phyloP scores from a whole-genome alignment of 208 protist genomes.

The Acanthamoeba healyi region DNA sequence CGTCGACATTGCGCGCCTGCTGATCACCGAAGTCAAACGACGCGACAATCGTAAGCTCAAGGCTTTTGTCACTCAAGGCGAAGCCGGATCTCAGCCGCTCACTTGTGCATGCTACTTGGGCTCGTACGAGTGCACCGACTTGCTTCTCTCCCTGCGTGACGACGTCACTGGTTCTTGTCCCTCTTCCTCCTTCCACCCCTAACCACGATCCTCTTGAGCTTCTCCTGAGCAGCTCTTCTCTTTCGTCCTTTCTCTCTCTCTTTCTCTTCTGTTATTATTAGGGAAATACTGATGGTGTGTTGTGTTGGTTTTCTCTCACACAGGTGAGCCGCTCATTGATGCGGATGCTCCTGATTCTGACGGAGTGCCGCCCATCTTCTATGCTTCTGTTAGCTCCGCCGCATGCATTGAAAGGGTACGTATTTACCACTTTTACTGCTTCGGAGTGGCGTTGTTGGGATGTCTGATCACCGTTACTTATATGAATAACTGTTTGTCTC shows the following conservation, averaged over 20 bases:
- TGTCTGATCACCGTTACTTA: neutral
- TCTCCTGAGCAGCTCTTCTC: neutral
- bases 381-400: neutral
- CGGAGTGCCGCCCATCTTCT: neutral
- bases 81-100: neutral
- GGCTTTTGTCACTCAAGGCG: neutral
- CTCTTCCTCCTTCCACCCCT: neutral
- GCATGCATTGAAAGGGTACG: neutral
- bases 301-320: neutral
- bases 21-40: neutral
- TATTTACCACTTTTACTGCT: too few relatives aligned
- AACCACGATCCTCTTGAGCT: neutral
- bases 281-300: too few relatives aligned
- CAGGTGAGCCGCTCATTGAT: neutral
- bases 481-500: too few relatives aligned
- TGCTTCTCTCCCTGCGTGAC: conserved; percentile 36
- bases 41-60: conserved; percentile 15
- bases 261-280: too few relatives aligned
- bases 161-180: neutral
- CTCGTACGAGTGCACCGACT: neutral
- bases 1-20: neutral
- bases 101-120: neutral
- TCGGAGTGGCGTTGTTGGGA: neutral
- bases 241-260: neutral
- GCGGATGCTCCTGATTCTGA: neutral